Evolutionary conservation across 768 basidiomycete species (phyloP).

Genomic region (Suillus variegatus): DNA sequence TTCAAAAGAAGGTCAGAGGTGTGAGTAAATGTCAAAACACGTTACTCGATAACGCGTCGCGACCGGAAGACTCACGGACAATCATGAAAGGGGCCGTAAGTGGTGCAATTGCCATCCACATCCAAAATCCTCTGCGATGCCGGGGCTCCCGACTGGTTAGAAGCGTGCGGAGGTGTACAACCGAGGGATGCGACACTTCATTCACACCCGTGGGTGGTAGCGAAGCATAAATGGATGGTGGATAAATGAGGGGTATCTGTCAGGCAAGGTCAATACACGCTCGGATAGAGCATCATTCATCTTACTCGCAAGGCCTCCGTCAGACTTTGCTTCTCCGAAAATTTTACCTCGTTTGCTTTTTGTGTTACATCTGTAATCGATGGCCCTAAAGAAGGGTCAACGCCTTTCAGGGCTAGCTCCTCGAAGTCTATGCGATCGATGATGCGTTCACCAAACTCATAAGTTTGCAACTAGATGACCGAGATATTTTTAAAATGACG

Average conservation of each 20-base stretch:
- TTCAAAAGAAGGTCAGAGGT: constrained; percentile 3
- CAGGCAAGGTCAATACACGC: neutral
- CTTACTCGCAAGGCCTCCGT: constrained; percentile 4
- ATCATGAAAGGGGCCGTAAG: constrained; percentile 76
- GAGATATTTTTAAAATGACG: neutral
- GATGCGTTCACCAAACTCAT: constrained; percentile 64
- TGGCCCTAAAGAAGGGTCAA: constrained; percentile 74
- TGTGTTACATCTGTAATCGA: constrained; percentile 28
- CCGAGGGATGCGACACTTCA: constrained; percentile 32
- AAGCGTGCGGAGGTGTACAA: constrained; percentile 50
- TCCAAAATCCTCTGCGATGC: constrained; percentile 65
- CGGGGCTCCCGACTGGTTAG: constrained; percentile 57
- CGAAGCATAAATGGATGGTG: constrained; percentile 56
- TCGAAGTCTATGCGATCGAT: constrained; percentile 79
- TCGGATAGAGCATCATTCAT: neutral
- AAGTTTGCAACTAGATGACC: constrained; percentile 53
- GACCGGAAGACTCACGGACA: constrained; percentile 56
- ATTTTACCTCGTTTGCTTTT: constrained; percentile 20
- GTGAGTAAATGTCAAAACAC: neutral
- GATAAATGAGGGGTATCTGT: constrained; percentile 54
- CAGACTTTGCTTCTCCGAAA: constrained; percentile 8
- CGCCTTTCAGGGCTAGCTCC: constrained; percentile 70
- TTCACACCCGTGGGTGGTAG: constrained; percentile 29
- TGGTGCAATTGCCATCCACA: constrained; percentile 68
- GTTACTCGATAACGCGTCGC: neutral